These are phyloP conservation scores for Vachellia collinsii DNA, from an alignment of 306 rosid species.

Conservation along the genomic window DNA sequence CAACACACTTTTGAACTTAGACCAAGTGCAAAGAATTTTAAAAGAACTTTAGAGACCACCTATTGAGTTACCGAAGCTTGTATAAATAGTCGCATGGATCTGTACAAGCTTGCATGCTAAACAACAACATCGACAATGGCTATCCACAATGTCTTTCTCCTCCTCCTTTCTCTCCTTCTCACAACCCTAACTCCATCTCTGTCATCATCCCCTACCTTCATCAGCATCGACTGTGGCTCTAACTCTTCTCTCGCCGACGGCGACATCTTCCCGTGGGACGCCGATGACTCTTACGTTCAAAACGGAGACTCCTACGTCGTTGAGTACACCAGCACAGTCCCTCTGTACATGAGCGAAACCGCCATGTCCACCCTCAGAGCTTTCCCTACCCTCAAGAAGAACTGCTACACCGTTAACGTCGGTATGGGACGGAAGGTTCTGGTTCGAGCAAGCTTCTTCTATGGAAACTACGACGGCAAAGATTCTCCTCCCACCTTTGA, in stretches of 20 bases:
- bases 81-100: background rate
- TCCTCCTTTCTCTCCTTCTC: background rate
- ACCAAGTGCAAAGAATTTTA: too few relatives aligned
- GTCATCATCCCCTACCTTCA: slow-evolving; percentile 11
- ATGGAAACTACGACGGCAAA: slow-evolving; percentile 39
- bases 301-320: slow-evolving; percentile 20
- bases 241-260: slow-evolving; percentile 17
- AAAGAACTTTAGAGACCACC: background rate
- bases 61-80: background rate
- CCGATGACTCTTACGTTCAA: slow-evolving; percentile 31
- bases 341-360: background rate
- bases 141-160: background rate
- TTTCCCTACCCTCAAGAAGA: slow-evolving; percentile 25
- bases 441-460: slow-evolving; percentile 36
- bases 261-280: slow-evolving; percentile 6
- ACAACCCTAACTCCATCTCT: background rate
- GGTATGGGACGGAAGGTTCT: slow-evolving; percentile 28
- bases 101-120: background rate
- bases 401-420: slow-evolving; percentile 31
- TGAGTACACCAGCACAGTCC: background rate
- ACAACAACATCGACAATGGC: background rate
- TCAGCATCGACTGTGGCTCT: slow-evolving; percentile 41
- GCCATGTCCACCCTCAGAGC: slow-evolving; percentile 24
- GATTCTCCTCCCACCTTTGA: slow-evolving; percentile 41
- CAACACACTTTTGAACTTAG: too few relatives aligned